phyloP scores from a whole-genome alignment of 176 grass and related monocot species.

The Secale cereale region DNA sequence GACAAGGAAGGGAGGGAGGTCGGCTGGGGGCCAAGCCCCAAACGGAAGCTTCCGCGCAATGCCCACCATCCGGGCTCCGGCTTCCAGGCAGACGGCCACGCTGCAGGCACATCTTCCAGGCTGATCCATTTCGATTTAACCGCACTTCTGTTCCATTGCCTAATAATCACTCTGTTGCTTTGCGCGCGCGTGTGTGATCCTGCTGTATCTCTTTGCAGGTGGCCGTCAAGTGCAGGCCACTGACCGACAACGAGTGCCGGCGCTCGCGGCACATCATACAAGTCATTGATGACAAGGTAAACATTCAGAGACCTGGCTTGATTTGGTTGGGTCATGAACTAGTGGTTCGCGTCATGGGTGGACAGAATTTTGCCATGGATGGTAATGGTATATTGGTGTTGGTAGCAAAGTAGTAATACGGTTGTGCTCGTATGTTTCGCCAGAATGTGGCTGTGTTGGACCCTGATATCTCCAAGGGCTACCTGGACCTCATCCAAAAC shows the following conservation, averaged over 20 bases:
- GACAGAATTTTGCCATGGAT: constrained; percentile 20
- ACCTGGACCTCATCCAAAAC: constrained; percentile 92
- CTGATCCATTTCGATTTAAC: background rate
- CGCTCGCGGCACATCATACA: constrained; percentile 89
- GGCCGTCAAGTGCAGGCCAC: constrained; percentile 91
- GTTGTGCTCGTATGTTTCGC: constrained; percentile 4
- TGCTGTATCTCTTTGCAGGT: constrained; percentile 36
- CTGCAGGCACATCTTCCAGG: constrained; percentile 47
- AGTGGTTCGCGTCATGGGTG: background rate
- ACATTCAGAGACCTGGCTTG: background rate
- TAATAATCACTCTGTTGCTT: background rate
- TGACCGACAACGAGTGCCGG: constrained; percentile 64
- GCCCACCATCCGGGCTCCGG: constrained; percentile 87
- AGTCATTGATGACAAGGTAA: constrained; percentile 91
- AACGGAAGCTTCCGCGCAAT: constrained; percentile 44
- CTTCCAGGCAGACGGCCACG: constrained; percentile 81
- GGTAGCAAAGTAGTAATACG: background rate
- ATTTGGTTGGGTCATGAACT: background rate
- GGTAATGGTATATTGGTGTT: background rate
- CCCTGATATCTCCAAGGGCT: constrained; percentile 97
- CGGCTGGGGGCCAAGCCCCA: background rate
- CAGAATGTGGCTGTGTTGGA: constrained; percentile 92
- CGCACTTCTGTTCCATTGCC: background rate
- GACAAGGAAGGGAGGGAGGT: background rate
- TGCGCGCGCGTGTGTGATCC: background rate